A percentile compares a stretch with the other conserved stretches of the same genome.
phyloP scores from a whole-genome alignment of 202 grass and related monocot species.

The Brachypodium distachyon region DNA sequence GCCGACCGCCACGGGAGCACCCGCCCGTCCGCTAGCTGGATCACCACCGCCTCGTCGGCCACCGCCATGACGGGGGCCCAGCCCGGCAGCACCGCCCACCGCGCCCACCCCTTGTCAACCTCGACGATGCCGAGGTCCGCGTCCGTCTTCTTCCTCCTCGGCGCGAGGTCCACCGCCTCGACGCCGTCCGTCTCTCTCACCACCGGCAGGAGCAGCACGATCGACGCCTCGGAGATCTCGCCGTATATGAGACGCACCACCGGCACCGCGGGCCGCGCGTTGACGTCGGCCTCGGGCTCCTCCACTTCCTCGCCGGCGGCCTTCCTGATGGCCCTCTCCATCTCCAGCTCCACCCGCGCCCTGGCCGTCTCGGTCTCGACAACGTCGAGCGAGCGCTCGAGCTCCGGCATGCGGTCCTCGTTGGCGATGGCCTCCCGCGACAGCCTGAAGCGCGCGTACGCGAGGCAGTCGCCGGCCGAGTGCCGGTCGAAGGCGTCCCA shows the following conservation, averaged over 20 bases:
- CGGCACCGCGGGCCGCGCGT: slow-evolving; percentile 13
- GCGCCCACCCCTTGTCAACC: slow-evolving; percentile 65
- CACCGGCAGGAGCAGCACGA: slow-evolving; percentile 62
- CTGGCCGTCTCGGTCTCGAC: slow-evolving; percentile 45
- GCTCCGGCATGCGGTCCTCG: slow-evolving; percentile 26
- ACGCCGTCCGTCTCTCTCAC: slow-evolving; percentile 47
- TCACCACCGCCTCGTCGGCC: slow-evolving; percentile 33
- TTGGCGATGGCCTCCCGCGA: slow-evolving; percentile 44
- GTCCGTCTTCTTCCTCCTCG: slow-evolving; percentile 42
- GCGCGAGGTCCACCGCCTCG: slow-evolving; percentile 35
- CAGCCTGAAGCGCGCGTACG: slow-evolving; percentile 57
- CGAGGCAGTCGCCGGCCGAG: slow-evolving; percentile 66
- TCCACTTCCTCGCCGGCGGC: slow-evolving; percentile 30
- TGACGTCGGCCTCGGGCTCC: background rate
- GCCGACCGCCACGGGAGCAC: slow-evolving; percentile 52
- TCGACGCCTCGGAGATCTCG: slow-evolving; percentile 63
- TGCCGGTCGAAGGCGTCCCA: slow-evolving; percentile 43
- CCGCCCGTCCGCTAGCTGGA: slow-evolving; percentile 60
- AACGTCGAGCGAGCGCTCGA: slow-evolving; percentile 48
- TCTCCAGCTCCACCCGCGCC: slow-evolving; percentile 48
- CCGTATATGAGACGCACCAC: slow-evolving; percentile 66
- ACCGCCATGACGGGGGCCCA: slow-evolving; percentile 50
- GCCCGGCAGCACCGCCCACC: slow-evolving; percentile 76
- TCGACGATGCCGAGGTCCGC: slow-evolving; percentile 53
- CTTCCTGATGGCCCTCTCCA: slow-evolving; percentile 35